Base-by-base conservation (phyloP, 1,284 basidiomycete genomes). In the Waitea zeae region DNA sequence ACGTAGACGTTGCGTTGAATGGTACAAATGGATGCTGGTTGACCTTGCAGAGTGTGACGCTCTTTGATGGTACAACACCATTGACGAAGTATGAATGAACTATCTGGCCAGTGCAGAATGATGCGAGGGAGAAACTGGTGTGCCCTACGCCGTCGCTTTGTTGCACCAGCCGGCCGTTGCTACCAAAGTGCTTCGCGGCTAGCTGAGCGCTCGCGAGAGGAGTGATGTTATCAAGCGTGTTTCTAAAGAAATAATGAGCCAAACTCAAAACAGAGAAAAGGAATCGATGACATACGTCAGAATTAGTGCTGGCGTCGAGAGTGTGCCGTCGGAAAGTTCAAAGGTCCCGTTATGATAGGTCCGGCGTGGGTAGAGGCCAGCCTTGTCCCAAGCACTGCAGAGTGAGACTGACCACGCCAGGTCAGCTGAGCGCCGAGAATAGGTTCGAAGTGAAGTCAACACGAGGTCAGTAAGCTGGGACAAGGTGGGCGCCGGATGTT, bases 161-260 rank as follows among this genome's bases (percentile, higher is more conserved):
- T 19, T 36, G 35, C 13, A 36, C 20, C 4, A 36, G 30, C 4
- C 35, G 27, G 3, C 28, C 35, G 30, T 36, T 36, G 35, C 31
- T 36, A 4, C 35, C 35, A 13, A 36, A 12, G 15, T 29, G 29
- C 3, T 11, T 12, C n/a, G 18, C 31, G 9, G 35, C 35, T 15
- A 14, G 17, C 35, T 30, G 26, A 4, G 35, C 35, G 18, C 18
- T 20, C n/a, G 17, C 35, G 18, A 36, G 29, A 7, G 35, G 28
- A 20, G 35, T 36, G 17, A 36, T 29, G 13, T 27, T 27, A 19
- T 36, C 35, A 18, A n/a, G 31, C 3, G 28, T 31, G 19, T 36
- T 36, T 5, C 34, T 35, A n/a, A n/a, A n/a, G n/a, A n/a, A n/a
- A n/a, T n/a, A n/a, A n/a, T n/a, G n/a, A 9, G 4, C 13, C 7